Evolutionary conservation across 1,284 basidiomycete genomes (phyloP), one percentile per base, ranked within the genome.

Genomic region (Fomitopsis palustris): DNA sequence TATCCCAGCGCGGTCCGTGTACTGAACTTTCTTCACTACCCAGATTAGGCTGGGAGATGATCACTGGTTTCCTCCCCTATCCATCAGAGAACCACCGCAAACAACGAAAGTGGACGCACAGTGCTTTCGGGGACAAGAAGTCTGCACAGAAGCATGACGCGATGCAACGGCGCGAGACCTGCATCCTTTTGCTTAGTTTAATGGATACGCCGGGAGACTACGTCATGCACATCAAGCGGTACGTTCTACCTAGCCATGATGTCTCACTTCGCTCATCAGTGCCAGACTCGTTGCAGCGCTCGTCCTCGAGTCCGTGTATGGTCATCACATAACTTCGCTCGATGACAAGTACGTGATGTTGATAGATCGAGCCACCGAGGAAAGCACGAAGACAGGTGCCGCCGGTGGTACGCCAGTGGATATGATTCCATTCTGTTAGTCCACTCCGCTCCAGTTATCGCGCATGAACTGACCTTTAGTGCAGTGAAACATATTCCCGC

Each of bases 401-500:
- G 39, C 53, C 23, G 53, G 53, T 27, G 53, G 37, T 14, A 54
- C 53, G 6, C 37, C n/a, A 23, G 53, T 54, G 17, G 53, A 54
- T 23, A 7, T 54, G 2, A 10, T 54, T 6, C 53, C 53, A 7
- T 3, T 41, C 2, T n/a, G 53, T 54, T n/a, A 45, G 54, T 35
- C 3, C 17, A 14, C n/a, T n/a, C 9, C 21, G 23, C 14, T 4
- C 12, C 3, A n/a, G 2, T 2, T 27, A n/a, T 21, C 23, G 53
- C 37, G 9, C 37, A 12, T 37, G 7, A 2, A 43, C 4, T n/a
- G 12, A n/a, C 4, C 39, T 25, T 10, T 9, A 52, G 42, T 21
- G 16, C 60, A 74, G 74, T 76, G 54, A 64, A 64, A 29, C 61
- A 72, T 52, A 21, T 76, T 3, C 76, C 76, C 1, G 57, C 62